These are phyloP conservation scores for Stephanodiscus minutulus DNA, from an alignment of 108 stramenopile genomes.

Conservation along the genomic window DNA sequence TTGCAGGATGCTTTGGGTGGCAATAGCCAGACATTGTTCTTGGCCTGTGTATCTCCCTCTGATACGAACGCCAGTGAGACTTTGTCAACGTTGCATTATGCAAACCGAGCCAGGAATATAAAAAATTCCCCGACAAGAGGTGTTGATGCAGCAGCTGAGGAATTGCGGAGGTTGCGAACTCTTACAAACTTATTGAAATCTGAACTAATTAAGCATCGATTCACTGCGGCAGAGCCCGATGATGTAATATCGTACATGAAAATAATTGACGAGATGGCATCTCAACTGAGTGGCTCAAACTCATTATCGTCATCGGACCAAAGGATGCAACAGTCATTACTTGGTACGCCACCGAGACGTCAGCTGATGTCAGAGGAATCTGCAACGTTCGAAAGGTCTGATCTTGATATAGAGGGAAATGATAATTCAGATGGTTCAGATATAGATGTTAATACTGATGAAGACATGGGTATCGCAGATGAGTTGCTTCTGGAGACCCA, in stretches of 20 bases:
- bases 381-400: conserved; percentile 11
- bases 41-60: conserved; percentile 94
- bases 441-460: conserved; percentile 17
- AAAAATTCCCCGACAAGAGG: conserved; percentile 84
- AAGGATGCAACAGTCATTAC: conserved; percentile 6
- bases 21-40: conserved; percentile 91
- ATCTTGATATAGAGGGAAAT: conserved; percentile 22
- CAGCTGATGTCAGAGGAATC: conserved; percentile 2
- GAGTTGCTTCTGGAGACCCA: conserved; percentile 34
- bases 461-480: conserved; percentile 26
- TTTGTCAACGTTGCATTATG: conserved; percentile 93
- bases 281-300: conserved; percentile 20
- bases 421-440: conserved; percentile 32
- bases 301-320: conserved; percentile 1
- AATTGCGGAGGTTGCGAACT: conserved; percentile 78
- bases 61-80: conserved; percentile 93
- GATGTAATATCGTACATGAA: conserved; percentile 67
- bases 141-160: conserved; percentile 75
- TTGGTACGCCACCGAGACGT: background rate
- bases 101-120: conserved; percentile 96
- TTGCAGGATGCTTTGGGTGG: conserved; percentile 96
- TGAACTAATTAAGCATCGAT: conserved; percentile 62
- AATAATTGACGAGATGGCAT: conserved; percentile 47
- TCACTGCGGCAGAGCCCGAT: conserved; percentile 39
- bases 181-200: conserved; percentile 61